Evolutionary conservation across 106 monocot species (phyloP), one percentile per base, ranked within the genome.

Genomic region (Dendrobium chrysotoxum): DNA sequence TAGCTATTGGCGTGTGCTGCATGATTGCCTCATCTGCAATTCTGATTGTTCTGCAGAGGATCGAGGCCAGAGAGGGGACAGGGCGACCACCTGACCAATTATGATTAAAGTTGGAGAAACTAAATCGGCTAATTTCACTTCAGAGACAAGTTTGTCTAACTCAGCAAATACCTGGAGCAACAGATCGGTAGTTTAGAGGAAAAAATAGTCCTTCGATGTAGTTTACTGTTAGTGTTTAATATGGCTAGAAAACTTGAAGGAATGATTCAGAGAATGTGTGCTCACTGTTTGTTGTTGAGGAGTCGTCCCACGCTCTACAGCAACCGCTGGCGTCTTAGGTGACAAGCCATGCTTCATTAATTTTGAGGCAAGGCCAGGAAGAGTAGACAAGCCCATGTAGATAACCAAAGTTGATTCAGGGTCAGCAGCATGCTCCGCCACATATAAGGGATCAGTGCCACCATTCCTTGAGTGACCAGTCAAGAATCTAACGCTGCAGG

Each of bases 391-490:
- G 18, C 94, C 97, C 97, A 98, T 98, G 85, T 98, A 95, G 79
- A 98, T 84, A 57, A 98, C 97, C 28, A 98, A 80, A 18, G 97
- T 98, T 72, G 97, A 89, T 74, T 95, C 92, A 71, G 90, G 86
- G 75, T 98, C 91, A 13, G 91, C 95, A 25, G 91, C 98, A 82
- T 92, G 80, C 77, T 90, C 97, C 12, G 87, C 86, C 20, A 94
- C 87, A 87, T 86, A 86, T 1, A 94, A 80, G 55, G 98, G 98
- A 86, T 98, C 98, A 7, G 88, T 85, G 41, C 95, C 98, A 42
- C 94, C 98, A 77, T 93, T 98, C 81, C 92, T 92, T 1, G 98
- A 98, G 55, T 98, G 98, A 53, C 98, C 98, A 1, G 98, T 98
- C 70, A 98, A 74, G 76, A 95, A 98, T 68, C 92, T 86, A 64